phyloP scores from a whole-genome alignment of 2,329 filamentous ascomycete species.

The Diplodia seriata region DNA sequence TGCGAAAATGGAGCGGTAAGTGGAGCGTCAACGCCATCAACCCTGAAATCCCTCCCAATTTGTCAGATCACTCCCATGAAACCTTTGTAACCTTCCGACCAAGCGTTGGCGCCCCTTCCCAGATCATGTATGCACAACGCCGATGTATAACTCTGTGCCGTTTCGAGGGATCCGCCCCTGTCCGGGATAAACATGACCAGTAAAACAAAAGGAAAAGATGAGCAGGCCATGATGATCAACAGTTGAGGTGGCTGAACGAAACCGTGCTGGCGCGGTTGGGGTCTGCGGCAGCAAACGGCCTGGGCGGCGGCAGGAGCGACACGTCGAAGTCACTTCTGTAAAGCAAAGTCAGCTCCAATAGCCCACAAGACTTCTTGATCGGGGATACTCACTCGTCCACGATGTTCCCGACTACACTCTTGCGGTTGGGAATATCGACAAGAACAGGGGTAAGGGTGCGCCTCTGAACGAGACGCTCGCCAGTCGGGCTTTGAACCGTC shows the following conservation, averaged over 20 bases:
- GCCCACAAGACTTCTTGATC: not conserved
- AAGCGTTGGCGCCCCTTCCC: not conserved
- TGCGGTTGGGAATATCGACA: conserved; percentile 28
- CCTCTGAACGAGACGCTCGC: conserved; percentile 28
- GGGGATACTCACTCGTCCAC: conserved; percentile 21
- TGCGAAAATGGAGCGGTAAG: not conserved
- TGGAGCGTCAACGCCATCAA: not conserved
- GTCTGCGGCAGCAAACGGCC: conserved; percentile 4
- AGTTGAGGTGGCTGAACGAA: conserved; percentile 26
- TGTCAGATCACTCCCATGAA: conserved; percentile 2
- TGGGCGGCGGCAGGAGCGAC: conserved; percentile 2
- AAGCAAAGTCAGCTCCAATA: not conserved
- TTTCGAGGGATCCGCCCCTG: not conserved
- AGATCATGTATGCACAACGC: conserved; percentile 9
- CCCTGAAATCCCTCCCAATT: conserved; percentile 3
- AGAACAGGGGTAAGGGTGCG: conserved; percentile 24
- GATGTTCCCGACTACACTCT: conserved; percentile 26
- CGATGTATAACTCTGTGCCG: not conserved
- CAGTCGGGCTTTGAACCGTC: conserved; percentile 21
- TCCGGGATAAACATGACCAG: not conserved
- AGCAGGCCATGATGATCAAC: conserved; percentile 9
- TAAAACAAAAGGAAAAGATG: not conserved
- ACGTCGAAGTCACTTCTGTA: conserved; percentile 10
- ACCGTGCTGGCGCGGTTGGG: conserved; percentile 26
- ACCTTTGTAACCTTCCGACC: conserved; percentile 1